Evolutionary conservation across 805 yeast genomes (phyloP).

Genomic region (Candida rishiriensis): DNA sequence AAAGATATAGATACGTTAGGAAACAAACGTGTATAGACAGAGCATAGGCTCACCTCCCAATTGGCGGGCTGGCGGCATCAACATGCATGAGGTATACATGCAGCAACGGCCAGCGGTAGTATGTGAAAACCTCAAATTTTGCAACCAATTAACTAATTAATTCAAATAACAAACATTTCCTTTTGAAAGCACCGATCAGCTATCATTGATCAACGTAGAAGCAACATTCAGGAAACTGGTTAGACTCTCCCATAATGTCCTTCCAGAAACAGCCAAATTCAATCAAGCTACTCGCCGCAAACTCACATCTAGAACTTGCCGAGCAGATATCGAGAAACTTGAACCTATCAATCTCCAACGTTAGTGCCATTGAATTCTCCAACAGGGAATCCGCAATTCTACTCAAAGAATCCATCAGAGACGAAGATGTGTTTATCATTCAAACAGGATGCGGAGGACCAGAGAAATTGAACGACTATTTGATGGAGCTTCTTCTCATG

Average conservation of each 20-base stretch:
- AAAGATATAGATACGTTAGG: too few species aligned
- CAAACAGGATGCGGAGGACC: slow-evolving; percentile 89
- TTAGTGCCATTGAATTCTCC: slow-evolving; percentile 80
- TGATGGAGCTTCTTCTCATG: slow-evolving; percentile 85
- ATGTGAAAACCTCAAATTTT: too few species aligned
- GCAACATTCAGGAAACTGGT: too few species aligned
- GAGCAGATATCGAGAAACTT: slow-evolving; percentile 61
- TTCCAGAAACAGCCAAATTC: slow-evolving; percentile 35
- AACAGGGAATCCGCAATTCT: slow-evolving; percentile 87
- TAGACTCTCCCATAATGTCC: slow-evolving; percentile 31
- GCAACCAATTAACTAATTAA: too few species aligned
- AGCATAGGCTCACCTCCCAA: too few species aligned
- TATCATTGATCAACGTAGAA: too few species aligned
- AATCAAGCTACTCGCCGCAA: slow-evolving; percentile 52
- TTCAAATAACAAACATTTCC: too few species aligned
- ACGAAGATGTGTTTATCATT: slow-evolving; percentile 80
- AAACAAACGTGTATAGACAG: too few species aligned
- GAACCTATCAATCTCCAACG: slow-evolving; percentile 64
- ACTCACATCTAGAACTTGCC: slow-evolving; percentile 85
- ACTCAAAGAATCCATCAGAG: slow-evolving; percentile 83
- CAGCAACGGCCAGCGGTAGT: too few species aligned
- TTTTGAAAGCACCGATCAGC: too few species aligned
- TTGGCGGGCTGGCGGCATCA: too few species aligned
- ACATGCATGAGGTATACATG: too few species aligned
- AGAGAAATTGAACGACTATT: slow-evolving; percentile 67